Evolutionary conservation across 2,329 filamentous ascomycete genomes (phyloP), one percentile per base, ranked within the genome.

Genomic region (Calonectria hawksworthii): DNA sequence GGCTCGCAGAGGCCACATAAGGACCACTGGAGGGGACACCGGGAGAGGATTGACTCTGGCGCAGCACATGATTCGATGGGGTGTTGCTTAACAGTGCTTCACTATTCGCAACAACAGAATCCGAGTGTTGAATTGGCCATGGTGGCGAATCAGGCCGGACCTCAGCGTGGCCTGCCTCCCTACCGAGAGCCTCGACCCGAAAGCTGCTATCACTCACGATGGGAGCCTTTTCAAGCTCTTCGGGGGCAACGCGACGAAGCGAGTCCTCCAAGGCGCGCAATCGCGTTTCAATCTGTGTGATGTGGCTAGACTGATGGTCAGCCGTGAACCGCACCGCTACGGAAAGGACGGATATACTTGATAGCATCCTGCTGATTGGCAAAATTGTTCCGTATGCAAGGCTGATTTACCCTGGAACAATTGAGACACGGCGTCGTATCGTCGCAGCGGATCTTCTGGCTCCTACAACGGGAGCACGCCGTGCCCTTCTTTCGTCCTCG

Each of bases 401-500:
- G 72, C 18, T 81, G 81, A 6, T 80, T 79, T n/a, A 77, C 79
- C 61, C 82, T 80, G 44, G 80, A 77, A 50, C 83, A 84, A 69
- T 81, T 82, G 54, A 75, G 75, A 70, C 83, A 84, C 8, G 82
- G 80, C 30, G 82, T 82, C 26, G 74, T 74, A 26, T 81, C 81
- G 61, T 84, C 83, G 66, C 83, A 84, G 11, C 82, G 80, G 59
- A 83, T 83, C 75, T 84, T 84, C 74, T 83, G 82, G 21, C 79
- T 82, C 9, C 83, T 80, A 67, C 83, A 84, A 26, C 83, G 79
- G 52, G 80, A 77, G 68, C 83, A 84, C 51, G 82, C 82, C 10
- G 82, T 84, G 8, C 83, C 83, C 67, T 84, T 84, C 75, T 81
- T 76, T 18, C 74, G 70, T 10, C 26, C 68, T 36, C 47, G 72